These are phyloP conservation scores for Hanseniaspora nectarophila DNA, from an alignment of 805 yeast genomes.

Conservation along the genomic window DNA sequence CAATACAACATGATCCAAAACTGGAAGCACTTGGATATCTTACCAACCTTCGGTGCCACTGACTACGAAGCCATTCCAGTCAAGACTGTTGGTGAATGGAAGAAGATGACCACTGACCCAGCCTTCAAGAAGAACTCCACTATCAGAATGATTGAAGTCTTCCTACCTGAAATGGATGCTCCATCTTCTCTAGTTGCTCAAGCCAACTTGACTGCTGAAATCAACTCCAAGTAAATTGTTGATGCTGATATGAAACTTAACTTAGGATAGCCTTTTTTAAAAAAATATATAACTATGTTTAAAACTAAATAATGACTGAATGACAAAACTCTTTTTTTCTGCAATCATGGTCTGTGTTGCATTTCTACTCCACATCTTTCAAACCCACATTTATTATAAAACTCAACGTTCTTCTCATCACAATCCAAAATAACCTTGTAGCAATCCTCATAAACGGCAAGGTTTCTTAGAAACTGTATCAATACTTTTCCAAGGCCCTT, in stretches of 20 bases:
- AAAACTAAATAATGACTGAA: background rate
- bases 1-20: no score
- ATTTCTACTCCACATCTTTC: conserved; percentile 55
- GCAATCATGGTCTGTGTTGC: conserved; percentile 38
- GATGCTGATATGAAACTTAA: no score
- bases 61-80: no score
- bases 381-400: conserved; percentile 82
- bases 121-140: no score
- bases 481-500: conserved; percentile 60
- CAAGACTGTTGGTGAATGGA: no score
- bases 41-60: no score
- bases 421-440: conserved; percentile 88
- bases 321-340: background rate
- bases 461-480: conserved; percentile 46
- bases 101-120: no score
- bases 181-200: no score
- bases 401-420: conserved; percentile 64
- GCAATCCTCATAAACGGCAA: conserved; percentile 55
- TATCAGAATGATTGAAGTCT: no score
- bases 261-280: background rate
- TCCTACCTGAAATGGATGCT: no score
- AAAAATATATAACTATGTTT: no score
- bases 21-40: no score
- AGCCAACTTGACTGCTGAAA: conserved; percentile 48
- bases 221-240: conserved; percentile 28